Base-by-base conservation (phyloP, 2,329 filamentous ascomycete genomes). In the Epichloe uncinata region DNA sequence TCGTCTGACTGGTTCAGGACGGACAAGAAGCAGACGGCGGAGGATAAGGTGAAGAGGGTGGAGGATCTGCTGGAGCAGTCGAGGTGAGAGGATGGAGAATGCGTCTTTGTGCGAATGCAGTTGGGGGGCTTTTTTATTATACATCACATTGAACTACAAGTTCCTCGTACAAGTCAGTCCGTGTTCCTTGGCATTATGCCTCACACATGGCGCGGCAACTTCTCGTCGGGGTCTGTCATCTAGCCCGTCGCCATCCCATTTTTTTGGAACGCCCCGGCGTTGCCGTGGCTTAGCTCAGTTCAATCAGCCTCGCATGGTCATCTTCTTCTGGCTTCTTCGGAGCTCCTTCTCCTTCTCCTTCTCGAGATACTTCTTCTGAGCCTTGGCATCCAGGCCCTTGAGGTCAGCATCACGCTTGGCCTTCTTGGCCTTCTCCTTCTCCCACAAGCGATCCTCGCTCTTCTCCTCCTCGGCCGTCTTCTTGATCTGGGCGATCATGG, bases 361-460 rank as follows among this genome's bases (percentile, higher is more conserved):
- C 58, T 90, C 86, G 50, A 91, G 75, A 64, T 82, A 91, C 71
- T 87, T 89, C 73, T 87, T 86, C 74, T 91, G 87, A 53, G 85
- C 84, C 67, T 90, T 88, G 50, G 87, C 85, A 60, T 84, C 84
- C 60, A 91, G 76, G 12, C 77, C 76, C 61, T 82, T 85, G 55
- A 93, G 75, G 63, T 90, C 82, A 57, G 83, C 81, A 61, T 96
- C 91, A 49, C 90, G 80, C 77, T 97, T 94, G 61, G 85, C 81
- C 72, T 96, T 95, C 69, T 84, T 90, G 65, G 84, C 72, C 68
- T 79, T 80, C 63, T 88, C 84, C 54, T 84, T 76, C 70, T 88
- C 83, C 18, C 74, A 59, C 45, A 81, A 77, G 22, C 87, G 75
- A 73, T 90, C 84, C 70, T 90, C 86, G 63, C 81, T 84, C 73